A percentile compares a stretch with the other conserved stretches of the same genome.
Evolutionary conservation across 2,329 filamentous ascomycete species (phyloP).

Genomic region (Malbranchea cinnamomea): DNA sequence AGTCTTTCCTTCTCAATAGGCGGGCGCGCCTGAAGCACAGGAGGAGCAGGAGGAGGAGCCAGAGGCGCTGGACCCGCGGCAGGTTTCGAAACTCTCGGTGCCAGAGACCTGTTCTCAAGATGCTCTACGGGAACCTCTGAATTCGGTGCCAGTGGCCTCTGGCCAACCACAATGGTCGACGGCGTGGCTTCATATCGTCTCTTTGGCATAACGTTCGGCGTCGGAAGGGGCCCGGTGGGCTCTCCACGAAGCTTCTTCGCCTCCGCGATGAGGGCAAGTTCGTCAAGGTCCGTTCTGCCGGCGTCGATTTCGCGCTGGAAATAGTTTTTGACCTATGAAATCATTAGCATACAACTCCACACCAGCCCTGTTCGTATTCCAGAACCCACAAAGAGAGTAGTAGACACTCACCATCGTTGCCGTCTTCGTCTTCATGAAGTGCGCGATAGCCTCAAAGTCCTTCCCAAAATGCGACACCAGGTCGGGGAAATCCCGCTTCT

Average conservation of each 20-base stretch:
- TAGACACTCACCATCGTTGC: slow-evolving; percentile 32
- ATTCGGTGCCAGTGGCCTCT: slow-evolving; percentile 28
- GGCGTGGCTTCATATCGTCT: slow-evolving; percentile 33
- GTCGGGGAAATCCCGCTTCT: slow-evolving; percentile 32
- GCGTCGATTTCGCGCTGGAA: slow-evolving; percentile 30
- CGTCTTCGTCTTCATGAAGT: slow-evolving; percentile 37
- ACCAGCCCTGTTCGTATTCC: not conserved
- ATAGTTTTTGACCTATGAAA: slow-evolving; percentile 34
- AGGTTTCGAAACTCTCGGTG: slow-evolving; percentile 17
- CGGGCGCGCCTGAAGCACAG: slow-evolving; percentile 17
- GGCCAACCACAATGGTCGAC: slow-evolving; percentile 25
- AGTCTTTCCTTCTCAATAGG: slow-evolving; percentile 23
- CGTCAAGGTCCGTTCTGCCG: slow-evolving; percentile 31
- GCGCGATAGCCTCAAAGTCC: slow-evolving; percentile 34
- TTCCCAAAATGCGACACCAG: slow-evolving; percentile 33
- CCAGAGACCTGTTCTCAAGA: no score
- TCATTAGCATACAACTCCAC: not conserved
- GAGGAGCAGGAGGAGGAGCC: slow-evolving; percentile 17
- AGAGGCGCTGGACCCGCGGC: slow-evolving; percentile 11
- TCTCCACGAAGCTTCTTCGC: slow-evolving; percentile 30
- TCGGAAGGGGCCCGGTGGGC: slow-evolving; percentile 28
- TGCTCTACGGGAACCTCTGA: slow-evolving; percentile 19
- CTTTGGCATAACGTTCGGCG: slow-evolving; percentile 30
- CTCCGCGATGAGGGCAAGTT: slow-evolving; percentile 28
- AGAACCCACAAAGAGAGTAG: slow-evolving; percentile 1